Evolutionary conservation across 2,329 filamentous ascomycete species (phyloP), one percentile per base, ranked within the genome.

Genomic region (Ceratocystis eucalypticola): DNA sequence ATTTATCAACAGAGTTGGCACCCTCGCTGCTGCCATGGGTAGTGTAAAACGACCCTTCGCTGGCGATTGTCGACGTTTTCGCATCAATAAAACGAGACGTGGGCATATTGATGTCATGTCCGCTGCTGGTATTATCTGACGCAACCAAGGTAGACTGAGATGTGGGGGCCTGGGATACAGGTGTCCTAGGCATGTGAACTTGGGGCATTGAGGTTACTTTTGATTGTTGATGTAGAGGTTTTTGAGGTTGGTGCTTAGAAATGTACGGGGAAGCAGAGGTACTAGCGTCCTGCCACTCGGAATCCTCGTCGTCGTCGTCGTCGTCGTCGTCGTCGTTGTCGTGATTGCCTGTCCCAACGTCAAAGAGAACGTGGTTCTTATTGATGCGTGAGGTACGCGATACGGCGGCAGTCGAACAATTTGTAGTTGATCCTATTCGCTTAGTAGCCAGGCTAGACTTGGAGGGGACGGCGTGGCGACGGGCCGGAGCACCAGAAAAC

Each of bases 281-380:
- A 74, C 83, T 86, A 68, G 84, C 84, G 74, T 88, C 85, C 53
- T 87, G 82, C 85, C 85, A 87, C 76, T 84, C 84, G 77, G 84
- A 83, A 64, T 83, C 80, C 46, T 73, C 73, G 53, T 76, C 74
- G 41, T 74, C 73, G 50, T 74, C 74, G 8, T 76, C 72, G 28
- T 73, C 74, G 72, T 79, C 25, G 28, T 84, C 84, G 77, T 84
- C 83, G 65, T 83, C 79, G 48, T 74, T 74, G 61, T 76, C 77
- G 69, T 41, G 53, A 25, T 67, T 50, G 76, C 76, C 78, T 71
- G 77, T 80, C 64, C 84, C 84, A 65, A 87, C 77, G 71, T 86
- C 83, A 70, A 87, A 87, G 71, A 85, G 84, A 41, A 87, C 84
- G 69, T 82, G 80, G 30, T 74, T 74, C 72, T 81, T 83, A 70